Conservation (phyloP, 2,329 filamentous ascomycete genomes). For the Tolypocladium ophioglossoides region DNA sequence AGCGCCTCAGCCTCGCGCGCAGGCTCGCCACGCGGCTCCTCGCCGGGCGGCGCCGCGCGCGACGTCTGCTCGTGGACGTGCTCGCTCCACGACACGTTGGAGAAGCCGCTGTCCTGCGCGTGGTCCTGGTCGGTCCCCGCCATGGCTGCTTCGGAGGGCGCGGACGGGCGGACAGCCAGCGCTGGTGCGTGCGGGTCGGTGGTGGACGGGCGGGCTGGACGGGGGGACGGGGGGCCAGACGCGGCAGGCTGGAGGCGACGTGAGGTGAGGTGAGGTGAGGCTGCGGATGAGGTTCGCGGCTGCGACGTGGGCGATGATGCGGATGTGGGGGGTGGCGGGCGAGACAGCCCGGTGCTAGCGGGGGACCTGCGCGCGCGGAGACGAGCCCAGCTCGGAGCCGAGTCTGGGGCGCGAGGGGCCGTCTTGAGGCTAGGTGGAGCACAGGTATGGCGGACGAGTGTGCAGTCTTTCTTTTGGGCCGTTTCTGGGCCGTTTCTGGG, state of each 20-base stretch:
- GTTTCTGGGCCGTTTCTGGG: no score
- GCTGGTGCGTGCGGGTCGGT: not conserved
- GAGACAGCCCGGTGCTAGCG: not conserved
- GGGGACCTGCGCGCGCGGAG: not conserved
- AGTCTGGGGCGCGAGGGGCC: no score
- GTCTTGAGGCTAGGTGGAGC: no score
- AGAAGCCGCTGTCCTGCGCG: slow-evolving; percentile 54
- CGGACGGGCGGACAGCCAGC: not conserved
- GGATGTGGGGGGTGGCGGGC: slow-evolving; percentile 1
- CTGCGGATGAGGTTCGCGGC: slow-evolving; percentile 1
- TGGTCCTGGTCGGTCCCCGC: slow-evolving; percentile 43
- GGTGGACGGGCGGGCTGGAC: no score
- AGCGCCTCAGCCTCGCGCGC: slow-evolving; percentile 52
- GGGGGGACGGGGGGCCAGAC: no score
- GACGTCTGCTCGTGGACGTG: slow-evolving; percentile 31
- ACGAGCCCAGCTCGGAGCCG: not conserved
- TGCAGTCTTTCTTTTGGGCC: no score
- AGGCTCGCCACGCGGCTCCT: slow-evolving; percentile 31
- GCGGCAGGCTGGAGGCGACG: not conserved
- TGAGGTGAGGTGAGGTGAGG: not conserved
- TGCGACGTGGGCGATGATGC: not conserved
- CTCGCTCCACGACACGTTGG: slow-evolving; percentile 71
- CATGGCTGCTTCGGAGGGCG: slow-evolving; percentile 8
- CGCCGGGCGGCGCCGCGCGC: slow-evolving; percentile 8
- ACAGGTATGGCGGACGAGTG: no score